Evolutionary conservation across 2,329 filamentous ascomycete genomes (phyloP).

Genomic region (Zelopaecilomyces penicillatus): DNA sequence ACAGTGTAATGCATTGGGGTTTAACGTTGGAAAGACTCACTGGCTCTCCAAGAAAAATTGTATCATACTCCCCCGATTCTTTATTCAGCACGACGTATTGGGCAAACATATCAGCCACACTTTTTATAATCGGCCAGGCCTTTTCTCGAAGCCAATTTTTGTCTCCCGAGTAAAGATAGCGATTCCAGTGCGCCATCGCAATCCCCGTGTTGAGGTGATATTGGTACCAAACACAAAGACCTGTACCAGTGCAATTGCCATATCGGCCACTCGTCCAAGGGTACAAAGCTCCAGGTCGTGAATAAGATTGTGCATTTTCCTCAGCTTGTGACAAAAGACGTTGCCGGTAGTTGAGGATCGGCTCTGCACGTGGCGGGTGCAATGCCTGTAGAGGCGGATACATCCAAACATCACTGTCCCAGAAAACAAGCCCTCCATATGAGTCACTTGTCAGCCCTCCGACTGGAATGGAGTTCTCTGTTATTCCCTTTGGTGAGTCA

Average conservation of each 20-base stretch:
- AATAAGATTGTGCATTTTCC: neutral
- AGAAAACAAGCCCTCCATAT: neutral
- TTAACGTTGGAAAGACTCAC: neutral
- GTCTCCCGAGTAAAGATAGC: neutral
- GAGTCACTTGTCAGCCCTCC: neutral
- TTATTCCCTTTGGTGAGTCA: neutral
- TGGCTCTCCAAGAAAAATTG: neutral
- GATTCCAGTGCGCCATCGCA: neutral
- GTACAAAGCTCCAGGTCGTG: neutral
- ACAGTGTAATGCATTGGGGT: too few relatives aligned
- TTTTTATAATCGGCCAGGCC: neutral
- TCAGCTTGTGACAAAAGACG: neutral
- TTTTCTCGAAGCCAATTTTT: neutral
- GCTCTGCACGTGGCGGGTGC: neutral
- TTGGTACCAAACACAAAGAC: neutral
- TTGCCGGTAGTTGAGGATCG: neutral
- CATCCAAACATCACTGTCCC: conserved; percentile 1
- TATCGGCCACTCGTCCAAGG: neutral
- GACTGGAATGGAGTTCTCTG: neutral
- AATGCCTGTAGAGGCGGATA: neutral
- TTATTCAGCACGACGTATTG: neutral
- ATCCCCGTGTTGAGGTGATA: neutral
- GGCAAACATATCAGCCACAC: neutral
- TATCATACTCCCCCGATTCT: neutral
- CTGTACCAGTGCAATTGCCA: neutral